Evolutionary conservation across 495 filamentous ascomycete species (phyloP).

Genomic region (Haplographium delicatum): DNA sequence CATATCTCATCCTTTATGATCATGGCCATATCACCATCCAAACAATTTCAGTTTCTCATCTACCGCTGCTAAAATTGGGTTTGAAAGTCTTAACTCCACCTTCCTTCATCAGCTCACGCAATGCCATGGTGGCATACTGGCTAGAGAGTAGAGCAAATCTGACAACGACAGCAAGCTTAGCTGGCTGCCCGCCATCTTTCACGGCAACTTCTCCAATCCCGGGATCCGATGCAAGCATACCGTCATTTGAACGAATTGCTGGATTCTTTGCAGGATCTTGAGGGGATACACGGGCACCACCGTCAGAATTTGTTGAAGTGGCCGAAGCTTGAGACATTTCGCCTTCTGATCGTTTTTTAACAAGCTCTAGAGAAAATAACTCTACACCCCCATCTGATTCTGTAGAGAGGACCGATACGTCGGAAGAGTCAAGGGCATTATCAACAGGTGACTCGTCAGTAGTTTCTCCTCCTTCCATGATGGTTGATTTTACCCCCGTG

Average conservation of each 20-base stretch:
- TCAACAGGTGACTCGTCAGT: slow-evolving; percentile 1
- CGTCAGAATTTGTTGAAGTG: background rate
- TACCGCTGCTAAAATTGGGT: slow-evolving; percentile 50
- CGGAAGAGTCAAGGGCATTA: no score
- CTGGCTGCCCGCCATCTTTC: no score
- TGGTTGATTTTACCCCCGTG: slow-evolving; percentile 6
- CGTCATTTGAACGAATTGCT: background rate
- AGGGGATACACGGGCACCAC: slow-evolving; percentile 2
- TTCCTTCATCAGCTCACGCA: slow-evolving; percentile 74
- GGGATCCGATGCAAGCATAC: background rate
- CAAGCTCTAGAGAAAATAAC: no score
- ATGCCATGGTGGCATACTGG: slow-evolving; percentile 91
- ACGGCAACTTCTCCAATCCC: no score
- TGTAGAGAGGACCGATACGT: no score
- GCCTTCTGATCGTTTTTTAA: background rate
- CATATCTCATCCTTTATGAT: background rate
- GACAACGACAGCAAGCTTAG: slow-evolving; percentile 70
- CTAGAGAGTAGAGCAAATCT: slow-evolving; percentile 80
- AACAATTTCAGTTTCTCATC: slow-evolving; percentile 7
- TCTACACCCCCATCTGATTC: no score
- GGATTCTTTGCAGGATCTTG: background rate
- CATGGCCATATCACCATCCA: background rate
- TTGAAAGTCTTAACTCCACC: slow-evolving; percentile 58
- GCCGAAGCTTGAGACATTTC: background rate
- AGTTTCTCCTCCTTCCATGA: slow-evolving; percentile 1